Conservation (phyloP, 1,284 basidiomycete genomes). For the Cutaneotrichosporon dermatis region DNA sequence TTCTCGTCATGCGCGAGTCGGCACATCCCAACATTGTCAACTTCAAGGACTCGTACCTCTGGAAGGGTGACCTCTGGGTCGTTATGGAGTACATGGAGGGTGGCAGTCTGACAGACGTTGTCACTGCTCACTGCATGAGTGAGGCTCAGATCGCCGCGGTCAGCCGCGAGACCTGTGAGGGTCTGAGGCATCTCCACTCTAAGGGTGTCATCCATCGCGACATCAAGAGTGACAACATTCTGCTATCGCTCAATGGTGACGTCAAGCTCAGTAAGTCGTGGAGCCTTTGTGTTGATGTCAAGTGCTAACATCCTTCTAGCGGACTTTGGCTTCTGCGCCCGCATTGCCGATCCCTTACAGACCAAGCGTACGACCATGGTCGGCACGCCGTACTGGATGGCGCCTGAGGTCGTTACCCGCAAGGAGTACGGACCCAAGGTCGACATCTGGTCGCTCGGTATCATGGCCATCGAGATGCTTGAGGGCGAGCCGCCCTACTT, state of each 20-base stretch:
- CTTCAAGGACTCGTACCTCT: slow-evolving; percentile 96
- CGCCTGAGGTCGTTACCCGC: slow-evolving; percentile 94
- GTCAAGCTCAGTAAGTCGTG: slow-evolving; percentile 85
- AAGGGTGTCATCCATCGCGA: slow-evolving; percentile 96
- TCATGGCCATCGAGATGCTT: slow-evolving; percentile 99
- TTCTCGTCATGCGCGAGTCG: slow-evolving; percentile 95
- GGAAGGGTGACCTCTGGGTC: slow-evolving; percentile 98
- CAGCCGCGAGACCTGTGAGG: slow-evolving; percentile 81
- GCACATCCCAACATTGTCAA: slow-evolving; percentile 98
- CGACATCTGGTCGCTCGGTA: slow-evolving; percentile 96
- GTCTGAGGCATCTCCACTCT: slow-evolving; percentile 84
- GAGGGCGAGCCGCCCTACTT: slow-evolving; percentile 98
- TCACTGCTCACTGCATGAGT: slow-evolving; percentile 95
- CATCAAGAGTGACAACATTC: slow-evolving; percentile 96
- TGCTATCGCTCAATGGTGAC: slow-evolving; percentile 86
- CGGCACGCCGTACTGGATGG: slow-evolving; percentile 99
- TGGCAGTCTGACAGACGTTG: slow-evolving; percentile 81
- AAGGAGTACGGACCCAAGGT: slow-evolving; percentile 99
- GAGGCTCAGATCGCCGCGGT: slow-evolving; percentile 90
- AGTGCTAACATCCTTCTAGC: slow-evolving; percentile 54
- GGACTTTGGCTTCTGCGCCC: slow-evolving; percentile 98
- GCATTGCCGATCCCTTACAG: slow-evolving; percentile 83
- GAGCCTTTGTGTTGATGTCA: not conserved
- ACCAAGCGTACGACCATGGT: slow-evolving; percentile 99
- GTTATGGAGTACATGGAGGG: slow-evolving; percentile 99